Evolutionary conservation across 306 rosid genomes (phyloP).

Genomic region (Cucurbita moschata): DNA sequence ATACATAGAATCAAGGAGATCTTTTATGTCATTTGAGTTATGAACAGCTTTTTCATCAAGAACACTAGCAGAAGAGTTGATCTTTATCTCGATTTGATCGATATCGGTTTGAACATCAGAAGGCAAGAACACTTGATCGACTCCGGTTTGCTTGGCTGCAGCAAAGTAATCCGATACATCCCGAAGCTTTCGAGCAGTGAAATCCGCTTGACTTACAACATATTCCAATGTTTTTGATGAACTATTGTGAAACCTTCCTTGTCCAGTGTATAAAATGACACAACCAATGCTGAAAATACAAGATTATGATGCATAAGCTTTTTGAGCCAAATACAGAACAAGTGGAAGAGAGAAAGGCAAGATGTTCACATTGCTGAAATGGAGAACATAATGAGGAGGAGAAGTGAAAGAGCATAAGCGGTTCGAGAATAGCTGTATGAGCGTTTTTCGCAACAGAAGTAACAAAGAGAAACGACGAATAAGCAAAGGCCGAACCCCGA

Average conservation of each 20-base stretch:
- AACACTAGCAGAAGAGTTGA: constrained; percentile 23
- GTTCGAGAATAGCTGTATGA: constrained; percentile 25
- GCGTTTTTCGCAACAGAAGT: constrained; percentile 18
- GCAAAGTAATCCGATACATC: constrained; percentile 31
- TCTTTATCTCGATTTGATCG: constrained; percentile 25
- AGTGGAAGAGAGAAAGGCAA: neutral
- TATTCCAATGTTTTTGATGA: constrained; percentile 25
- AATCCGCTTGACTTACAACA: constrained; percentile 26
- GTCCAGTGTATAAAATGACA: constrained; percentile 31
- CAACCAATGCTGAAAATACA: constrained; percentile 30
- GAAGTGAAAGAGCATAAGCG: constrained; percentile 30
- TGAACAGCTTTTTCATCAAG: constrained; percentile 13
- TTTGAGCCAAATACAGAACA: neutral
- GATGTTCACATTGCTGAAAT: constrained; percentile 24
- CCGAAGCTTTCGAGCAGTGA: constrained; percentile 20
- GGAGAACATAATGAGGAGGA: constrained; percentile 29
- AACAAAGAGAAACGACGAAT: constrained; percentile 18
- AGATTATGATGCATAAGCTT: constrained; percentile 2
- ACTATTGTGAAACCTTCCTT: constrained; percentile 27
- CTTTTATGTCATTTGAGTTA: constrained; percentile 28
- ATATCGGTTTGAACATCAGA: constrained; percentile 30
- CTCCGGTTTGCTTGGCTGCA: constrained; percentile 30
- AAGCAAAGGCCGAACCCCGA: constrained; percentile 29
- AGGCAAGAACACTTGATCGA: constrained; percentile 32
- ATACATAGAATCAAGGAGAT: constrained; percentile 29